Evolutionary conservation across 768 basidiomycete genomes (phyloP).

Genomic region (Royoungia palumana): DNA sequence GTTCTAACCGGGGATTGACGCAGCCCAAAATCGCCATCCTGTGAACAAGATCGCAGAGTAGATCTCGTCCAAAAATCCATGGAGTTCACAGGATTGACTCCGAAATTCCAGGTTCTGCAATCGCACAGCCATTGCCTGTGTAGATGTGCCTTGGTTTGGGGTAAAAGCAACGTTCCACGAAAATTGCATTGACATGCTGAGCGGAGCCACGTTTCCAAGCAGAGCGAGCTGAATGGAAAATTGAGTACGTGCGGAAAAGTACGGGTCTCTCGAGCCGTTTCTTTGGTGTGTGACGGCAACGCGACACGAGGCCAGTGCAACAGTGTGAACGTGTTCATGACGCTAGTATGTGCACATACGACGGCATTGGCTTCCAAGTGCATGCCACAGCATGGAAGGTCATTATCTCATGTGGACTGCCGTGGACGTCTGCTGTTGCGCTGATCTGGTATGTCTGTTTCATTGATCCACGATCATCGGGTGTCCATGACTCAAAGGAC

Average conservation of each 20-base stretch:
- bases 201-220: conserved; percentile 4
- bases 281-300: conserved; percentile 21
- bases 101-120: not conserved
- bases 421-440: not conserved
- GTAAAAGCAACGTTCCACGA: not conserved
- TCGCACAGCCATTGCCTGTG: not conserved
- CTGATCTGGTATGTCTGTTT: conserved; percentile 3
- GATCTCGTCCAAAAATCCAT: conserved; percentile 18
- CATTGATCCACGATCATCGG: too few relatives aligned
- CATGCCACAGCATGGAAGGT: not conserved
- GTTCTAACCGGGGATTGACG: conserved; percentile 1
- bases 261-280: not conserved
- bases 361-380: too few relatives aligned
- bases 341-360: conserved; percentile 5
- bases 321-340: conserved; percentile 16
- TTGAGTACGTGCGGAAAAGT: not conserved
- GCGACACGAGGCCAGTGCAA: conserved; percentile 22
- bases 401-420: conserved; percentile 14
- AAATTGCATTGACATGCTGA: conserved; percentile 8
- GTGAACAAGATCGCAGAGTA: conserved; percentile 14
- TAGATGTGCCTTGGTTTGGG: conserved; percentile 7
- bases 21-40: conserved; percentile 8
- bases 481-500: too few relatives aligned
- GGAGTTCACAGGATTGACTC: conserved; percentile 20
- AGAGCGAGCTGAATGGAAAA: not conserved